Base-by-base conservation (phyloP, 1,139 yeast genomes). In the Wickerhamomyces sp. region DNA sequence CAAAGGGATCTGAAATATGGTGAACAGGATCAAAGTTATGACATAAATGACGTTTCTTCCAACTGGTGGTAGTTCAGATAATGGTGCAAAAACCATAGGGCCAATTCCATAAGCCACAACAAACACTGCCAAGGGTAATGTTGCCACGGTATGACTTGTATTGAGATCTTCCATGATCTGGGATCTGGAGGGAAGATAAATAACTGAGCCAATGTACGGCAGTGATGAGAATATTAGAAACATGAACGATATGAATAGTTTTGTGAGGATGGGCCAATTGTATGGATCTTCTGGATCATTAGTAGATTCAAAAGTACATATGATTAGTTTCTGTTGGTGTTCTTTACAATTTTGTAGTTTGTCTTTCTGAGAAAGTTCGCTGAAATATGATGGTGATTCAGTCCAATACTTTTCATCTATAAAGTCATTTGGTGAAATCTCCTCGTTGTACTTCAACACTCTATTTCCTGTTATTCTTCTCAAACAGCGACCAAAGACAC, bases 121-220 rank as follows among this genome's bases (percentile, higher is more conserved):
- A 44, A 72, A 79, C 35, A 78, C 55, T 0, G 84, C 66, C 39
- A 78, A 57, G 5, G 76, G 75, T 9, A 77, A 54, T 1, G 67
- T 58, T 0, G 77, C 71, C 4, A 61, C 62, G 11, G 65, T 67
- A 33, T 60, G 58, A n/a, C 68, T 55, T 3, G 71, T 60, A n/a
- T 54, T 44, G 39, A 74, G 72, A 19, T 70, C 67, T 16, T 56
- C 55, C 50, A 62, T 59, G 29, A 78, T 52, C 19, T 61, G 48
- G 10, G 54, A 57, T 54, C 67, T 45, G 13, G 79, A 80, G 0
- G 85, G 82, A 1, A 83, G 70, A 46, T 72, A 75, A 18, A 76
- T 70, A 1, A 84, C 76, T 1, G 83, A 66, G 5, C 77, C 81
- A 68, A 75, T 72, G 47, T 78, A 78, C 4, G 75, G 77, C 5